These are phyloP conservation scores for Fusarium haematococcum DNA, from an alignment of 2,329 filamentous ascomycete species.

Conservation along the genomic window DNA sequence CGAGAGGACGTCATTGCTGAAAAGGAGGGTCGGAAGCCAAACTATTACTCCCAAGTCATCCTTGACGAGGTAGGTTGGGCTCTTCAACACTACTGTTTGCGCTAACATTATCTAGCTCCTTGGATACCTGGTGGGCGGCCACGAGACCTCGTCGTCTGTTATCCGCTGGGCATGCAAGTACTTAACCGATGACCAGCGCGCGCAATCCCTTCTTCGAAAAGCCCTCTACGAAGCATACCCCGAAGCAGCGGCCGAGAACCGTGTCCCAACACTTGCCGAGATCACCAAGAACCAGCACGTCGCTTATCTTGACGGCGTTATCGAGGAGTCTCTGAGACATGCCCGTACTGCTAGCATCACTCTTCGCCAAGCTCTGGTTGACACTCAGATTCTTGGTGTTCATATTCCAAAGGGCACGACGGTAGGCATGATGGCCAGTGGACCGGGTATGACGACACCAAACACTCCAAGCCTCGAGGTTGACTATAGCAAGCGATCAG, in stretches of 20 bases:
- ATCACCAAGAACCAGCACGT: conserved; percentile 39
- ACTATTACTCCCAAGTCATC: conserved; percentile 47
- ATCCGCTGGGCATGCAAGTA: conserved; percentile 42
- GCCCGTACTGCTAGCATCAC: conserved; percentile 43
- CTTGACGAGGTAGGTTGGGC: conserved; percentile 45
- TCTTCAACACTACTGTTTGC: too few species aligned
- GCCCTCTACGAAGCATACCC: conserved; percentile 28
- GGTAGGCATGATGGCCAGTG: conserved; percentile 42
- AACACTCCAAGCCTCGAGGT: conserved; percentile 14
- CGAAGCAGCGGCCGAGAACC: conserved; percentile 25
- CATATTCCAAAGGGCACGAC: conserved; percentile 51
- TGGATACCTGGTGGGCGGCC: conserved; percentile 43
- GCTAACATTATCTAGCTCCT: conserved; percentile 27
- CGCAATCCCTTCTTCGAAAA: conserved; percentile 46
- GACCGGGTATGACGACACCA: conserved; percentile 41
- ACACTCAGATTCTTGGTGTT: conserved; percentile 50
- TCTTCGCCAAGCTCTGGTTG: conserved; percentile 43
- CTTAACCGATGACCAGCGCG: conserved; percentile 32
- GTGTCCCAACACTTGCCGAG: conserved; percentile 45
- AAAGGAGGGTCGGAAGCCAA: conserved; percentile 45
- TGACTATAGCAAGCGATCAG: conserved; percentile 24
- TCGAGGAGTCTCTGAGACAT: conserved; percentile 52
- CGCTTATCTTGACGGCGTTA: conserved; percentile 52
- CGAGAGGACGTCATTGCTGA: conserved; percentile 46
- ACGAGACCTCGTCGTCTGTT: conserved; percentile 42